Evolutionary conservation across 352 stramenopile species (phyloP), one percentile per base, ranked within the genome.

Genomic region (Ochromonadaceae sp.): DNA sequence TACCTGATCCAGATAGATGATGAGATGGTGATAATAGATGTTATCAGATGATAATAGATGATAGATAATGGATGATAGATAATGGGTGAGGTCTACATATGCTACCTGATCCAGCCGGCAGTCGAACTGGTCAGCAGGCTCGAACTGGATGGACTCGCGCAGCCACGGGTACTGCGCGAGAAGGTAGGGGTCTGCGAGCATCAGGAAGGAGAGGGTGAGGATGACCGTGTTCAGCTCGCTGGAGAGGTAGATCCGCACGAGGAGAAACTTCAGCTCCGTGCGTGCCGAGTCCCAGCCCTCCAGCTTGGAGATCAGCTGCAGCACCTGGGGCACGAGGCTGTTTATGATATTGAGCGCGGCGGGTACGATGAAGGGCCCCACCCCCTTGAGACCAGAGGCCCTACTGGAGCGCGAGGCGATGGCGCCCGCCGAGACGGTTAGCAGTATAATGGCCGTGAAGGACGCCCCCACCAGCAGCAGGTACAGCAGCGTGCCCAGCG

Each of bases 1-100:
- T 3, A 50, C 52, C 47, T 60, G 52, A 60, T 60, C 52, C 1
- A 60, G 26, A 52, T n/a, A n/a, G n/a, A n/a, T n/a, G n/a, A n/a
- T n/a, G n/a, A n/a, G n/a, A n/a, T n/a, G n/a, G n/a, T n/a, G n/a
- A n/a, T n/a, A n/a, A n/a, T n/a, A n/a, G n/a, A n/a, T n/a, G n/a
- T n/a, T n/a, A n/a, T n/a, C n/a, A n/a, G n/a, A n/a, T n/a, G n/a
- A n/a, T n/a, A n/a, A n/a, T n/a, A n/a, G n/a, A n/a, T n/a, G n/a
- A n/a, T n/a, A n/a, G n/a, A n/a, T n/a, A n/a, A n/a, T n/a, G n/a
- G n/a, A n/a, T n/a, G n/a, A n/a, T n/a, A n/a, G n/a, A n/a, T n/a
- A n/a, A n/a, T n/a, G n/a, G n/a, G n/a, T n/a, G n/a, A n/a, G n/a
- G n/a, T n/a, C n/a, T n/a, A n/a, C n/a, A n/a, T n/a, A n/a, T n/a